Percentiles rank a stretch among this genome's conserved stretches.
phyloP scores from a whole-genome alignment of 208 protist species.

The Lotmaria passim region DNA sequence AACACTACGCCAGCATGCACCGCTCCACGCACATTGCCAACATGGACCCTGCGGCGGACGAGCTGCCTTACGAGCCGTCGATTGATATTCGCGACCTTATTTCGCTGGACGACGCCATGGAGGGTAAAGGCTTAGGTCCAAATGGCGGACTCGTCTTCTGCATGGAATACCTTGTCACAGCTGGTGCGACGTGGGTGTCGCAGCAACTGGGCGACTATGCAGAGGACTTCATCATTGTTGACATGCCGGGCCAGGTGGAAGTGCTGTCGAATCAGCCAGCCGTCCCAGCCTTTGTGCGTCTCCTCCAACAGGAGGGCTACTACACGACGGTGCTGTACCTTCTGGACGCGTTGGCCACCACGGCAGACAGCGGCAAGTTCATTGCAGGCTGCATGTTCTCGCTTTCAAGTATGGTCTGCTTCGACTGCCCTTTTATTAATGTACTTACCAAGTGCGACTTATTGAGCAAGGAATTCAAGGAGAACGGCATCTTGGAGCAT shows the following conservation, averaged over 20 bases:
- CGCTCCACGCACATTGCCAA: conserved; percentile 96
- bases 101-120: conserved; percentile 93
- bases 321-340: conserved; percentile 87
- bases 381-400: conserved; percentile 90
- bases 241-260: conserved; percentile 99
- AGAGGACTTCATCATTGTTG: conserved; percentile 98
- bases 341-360: conserved; percentile 83
- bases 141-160: conserved; percentile 99
- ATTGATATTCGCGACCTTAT: conserved; percentile 97
- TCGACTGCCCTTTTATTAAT: conserved; percentile 93
- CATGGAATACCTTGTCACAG: conserved; percentile 97
- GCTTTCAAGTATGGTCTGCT: conserved; percentile 91
- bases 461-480: conserved; percentile 70
- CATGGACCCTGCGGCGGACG: conserved; percentile 98
- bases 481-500: conserved; percentile 73
- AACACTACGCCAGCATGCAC: conserved; percentile 87
- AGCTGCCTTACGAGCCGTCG: conserved; percentile 85
- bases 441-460: conserved; percentile 92
- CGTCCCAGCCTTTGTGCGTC: conserved; percentile 86
- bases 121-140: conserved; percentile 94
- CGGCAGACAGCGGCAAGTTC: conserved; percentile 90
- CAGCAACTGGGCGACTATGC: conserved; percentile 94
- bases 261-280: conserved; percentile 97
- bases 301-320: conserved; percentile 86
- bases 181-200: conserved; percentile 93